These are phyloP conservation scores for Claviceps digitariae DNA, from an alignment of 2,329 filamentous ascomycete genomes.

Conservation along the genomic window DNA sequence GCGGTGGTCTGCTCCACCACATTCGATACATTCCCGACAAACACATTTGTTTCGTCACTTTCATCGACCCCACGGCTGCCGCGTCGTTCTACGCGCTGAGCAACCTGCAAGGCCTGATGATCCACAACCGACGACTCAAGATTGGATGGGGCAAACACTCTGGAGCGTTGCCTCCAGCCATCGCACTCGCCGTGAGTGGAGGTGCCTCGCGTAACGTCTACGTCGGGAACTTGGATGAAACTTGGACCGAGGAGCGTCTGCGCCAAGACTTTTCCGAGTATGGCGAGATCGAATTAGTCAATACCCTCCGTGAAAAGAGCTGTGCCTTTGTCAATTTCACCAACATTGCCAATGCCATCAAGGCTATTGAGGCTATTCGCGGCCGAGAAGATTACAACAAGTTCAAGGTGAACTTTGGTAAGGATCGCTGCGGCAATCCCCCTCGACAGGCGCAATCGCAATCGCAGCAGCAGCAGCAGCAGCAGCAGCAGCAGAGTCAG, in stretches of 20 bases:
- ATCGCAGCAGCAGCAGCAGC: slow-evolving; percentile 20
- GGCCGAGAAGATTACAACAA: slow-evolving; percentile 93
- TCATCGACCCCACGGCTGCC: slow-evolving; percentile 95
- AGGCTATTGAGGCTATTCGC: slow-evolving; percentile 92
- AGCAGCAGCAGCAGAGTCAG: slow-evolving; percentile 43
- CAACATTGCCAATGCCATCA: slow-evolving; percentile 99
- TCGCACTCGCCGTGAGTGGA: slow-evolving; percentile 88
- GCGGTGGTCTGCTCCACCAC: slow-evolving; percentile 89
- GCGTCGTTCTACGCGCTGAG: slow-evolving; percentile 96
- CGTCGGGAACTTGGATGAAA: slow-evolving; percentile 92
- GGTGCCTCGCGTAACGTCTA: slow-evolving; percentile 98
- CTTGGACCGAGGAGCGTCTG: slow-evolving; percentile 91
- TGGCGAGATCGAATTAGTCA: slow-evolving; percentile 95
- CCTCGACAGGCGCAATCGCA: slow-evolving; percentile 60
- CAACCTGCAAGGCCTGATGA: slow-evolving; percentile 97
- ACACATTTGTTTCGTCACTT: slow-evolving; percentile 99
- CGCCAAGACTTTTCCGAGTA: slow-evolving; percentile 95
- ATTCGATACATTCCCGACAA: slow-evolving; percentile 99
- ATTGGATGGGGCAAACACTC: slow-evolving; percentile 99
- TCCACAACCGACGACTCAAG: slow-evolving; percentile 94
- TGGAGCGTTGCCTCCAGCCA: slow-evolving; percentile 85
- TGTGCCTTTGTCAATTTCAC: slow-evolving; percentile 99
- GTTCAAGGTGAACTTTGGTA: slow-evolving; percentile 99
- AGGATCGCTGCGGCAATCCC: slow-evolving; percentile 93
- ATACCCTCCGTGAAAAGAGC: slow-evolving; percentile 94